Evolutionary conservation across 2,329 filamentous ascomycete species (phyloP).

Genomic region (Polytolypa hystricis): DNA sequence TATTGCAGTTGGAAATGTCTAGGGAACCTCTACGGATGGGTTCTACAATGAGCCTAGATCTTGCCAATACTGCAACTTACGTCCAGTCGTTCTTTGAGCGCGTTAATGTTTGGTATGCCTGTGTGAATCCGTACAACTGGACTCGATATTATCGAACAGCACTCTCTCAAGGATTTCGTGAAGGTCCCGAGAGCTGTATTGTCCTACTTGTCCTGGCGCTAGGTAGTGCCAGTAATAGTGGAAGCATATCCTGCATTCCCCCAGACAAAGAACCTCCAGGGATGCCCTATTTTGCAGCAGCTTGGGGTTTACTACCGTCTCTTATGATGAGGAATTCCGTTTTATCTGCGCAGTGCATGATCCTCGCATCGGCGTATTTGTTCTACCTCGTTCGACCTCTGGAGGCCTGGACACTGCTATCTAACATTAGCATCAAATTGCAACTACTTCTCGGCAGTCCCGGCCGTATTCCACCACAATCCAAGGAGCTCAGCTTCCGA

Average conservation of each 20-base stretch:
- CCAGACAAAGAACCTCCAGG: slow-evolving; percentile 62
- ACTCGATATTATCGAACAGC: slow-evolving; percentile 63
- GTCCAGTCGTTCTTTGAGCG: slow-evolving; percentile 70
- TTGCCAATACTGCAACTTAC: slow-evolving; percentile 63
- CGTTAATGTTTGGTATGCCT: slow-evolving; percentile 78
- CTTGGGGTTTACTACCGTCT: slow-evolving; percentile 64
- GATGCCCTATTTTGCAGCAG: slow-evolving; percentile 67
- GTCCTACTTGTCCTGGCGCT: slow-evolving; percentile 67
- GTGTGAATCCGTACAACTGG: slow-evolving; percentile 75
- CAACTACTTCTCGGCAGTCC: slow-evolving; percentile 67
- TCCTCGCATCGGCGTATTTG: slow-evolving; percentile 69
- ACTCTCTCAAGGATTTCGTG: slow-evolving; percentile 62
- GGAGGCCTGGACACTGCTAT: slow-evolving; percentile 72
- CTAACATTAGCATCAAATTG: slow-evolving; percentile 69
- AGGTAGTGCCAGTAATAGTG: slow-evolving; percentile 62
- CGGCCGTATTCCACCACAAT: slow-evolving; percentile 56
- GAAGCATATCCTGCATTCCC: slow-evolving; percentile 63
- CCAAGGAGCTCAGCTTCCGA: slow-evolving; percentile 62
- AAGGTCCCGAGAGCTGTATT: slow-evolving; percentile 72
- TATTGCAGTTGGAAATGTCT: slow-evolving; percentile 70
- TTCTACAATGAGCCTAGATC: slow-evolving; percentile 52
- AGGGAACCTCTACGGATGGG: slow-evolving; percentile 57
- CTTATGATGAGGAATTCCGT: slow-evolving; percentile 73
- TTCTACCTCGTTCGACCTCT: slow-evolving; percentile 73
- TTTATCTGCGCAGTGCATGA: slow-evolving; percentile 66